phyloP scores from a whole-genome alignment of 805 yeast genomes.

The Kuraishia piskuri region DNA sequence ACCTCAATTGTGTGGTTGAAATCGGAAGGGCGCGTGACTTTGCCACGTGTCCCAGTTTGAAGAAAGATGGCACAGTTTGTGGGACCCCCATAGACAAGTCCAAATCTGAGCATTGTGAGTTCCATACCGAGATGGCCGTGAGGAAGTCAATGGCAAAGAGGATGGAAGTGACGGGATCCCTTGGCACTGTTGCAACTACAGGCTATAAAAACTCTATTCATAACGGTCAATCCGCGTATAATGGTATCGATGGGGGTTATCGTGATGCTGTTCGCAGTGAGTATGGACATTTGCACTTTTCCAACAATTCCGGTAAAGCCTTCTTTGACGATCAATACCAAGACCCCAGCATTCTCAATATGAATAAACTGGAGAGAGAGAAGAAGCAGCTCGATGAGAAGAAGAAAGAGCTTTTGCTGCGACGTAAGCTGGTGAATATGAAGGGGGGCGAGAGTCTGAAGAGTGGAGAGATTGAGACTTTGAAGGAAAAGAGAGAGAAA shows the following conservation, averaged over 20 bases:
- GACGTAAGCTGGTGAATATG: constrained; percentile 21
- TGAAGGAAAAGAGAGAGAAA: constrained; percentile 10
- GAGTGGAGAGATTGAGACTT: constrained; percentile 10
- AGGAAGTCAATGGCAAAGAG: constrained; percentile 49
- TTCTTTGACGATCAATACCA: constrained; percentile 41
- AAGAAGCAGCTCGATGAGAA: constrained; percentile 19
- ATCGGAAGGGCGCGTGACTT: constrained; percentile 64
- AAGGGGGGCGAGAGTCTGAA: constrained; percentile 15
- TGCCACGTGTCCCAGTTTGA: constrained; percentile 51
- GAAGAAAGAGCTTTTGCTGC: constrained; percentile 20
- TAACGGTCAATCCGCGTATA: no score
- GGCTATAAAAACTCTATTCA: background rate
- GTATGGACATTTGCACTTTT: constrained; percentile 30
- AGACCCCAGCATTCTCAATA: constrained; percentile 35
- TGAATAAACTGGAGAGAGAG: constrained; percentile 26
- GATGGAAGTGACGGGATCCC: constrained; percentile 59
- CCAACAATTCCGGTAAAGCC: constrained; percentile 35
- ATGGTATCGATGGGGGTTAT: no score
- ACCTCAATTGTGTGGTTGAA: constrained; percentile 49
- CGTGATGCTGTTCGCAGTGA: background rate
- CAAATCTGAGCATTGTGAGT: constrained; percentile 54
- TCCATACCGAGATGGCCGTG: constrained; percentile 54
- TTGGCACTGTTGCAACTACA: background rate
- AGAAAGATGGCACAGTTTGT: constrained; percentile 45
- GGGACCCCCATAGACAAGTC: constrained; percentile 48